A percentile compares a stretch with the other conserved stretches of the same genome.
These are phyloP conservation scores for Corinectria fuckeliana DNA, from an alignment of 2,329 filamentous ascomycete species.

Conservation along the genomic window DNA sequence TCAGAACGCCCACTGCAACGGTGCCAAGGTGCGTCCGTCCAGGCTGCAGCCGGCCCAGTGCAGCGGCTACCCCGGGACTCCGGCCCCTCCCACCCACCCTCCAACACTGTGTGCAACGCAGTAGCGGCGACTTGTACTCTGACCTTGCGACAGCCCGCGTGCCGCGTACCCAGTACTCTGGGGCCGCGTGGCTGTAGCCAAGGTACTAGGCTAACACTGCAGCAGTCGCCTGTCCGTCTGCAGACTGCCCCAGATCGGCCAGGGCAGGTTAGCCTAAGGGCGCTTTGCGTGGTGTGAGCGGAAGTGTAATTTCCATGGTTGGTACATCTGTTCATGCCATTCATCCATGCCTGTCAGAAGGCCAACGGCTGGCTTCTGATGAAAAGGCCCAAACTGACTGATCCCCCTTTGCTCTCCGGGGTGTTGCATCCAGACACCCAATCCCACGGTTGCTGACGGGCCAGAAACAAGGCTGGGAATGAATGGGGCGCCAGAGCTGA, in stretches of 20 bases:
- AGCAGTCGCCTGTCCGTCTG: no score
- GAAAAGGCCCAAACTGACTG: constrained; percentile 1
- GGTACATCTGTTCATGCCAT: constrained; percentile 7
- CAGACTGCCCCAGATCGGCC: constrained; percentile 13
- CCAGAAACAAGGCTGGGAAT: no score
- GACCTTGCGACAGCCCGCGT: background rate
- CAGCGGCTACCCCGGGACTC: constrained; percentile 35
- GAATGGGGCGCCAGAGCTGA: no score
- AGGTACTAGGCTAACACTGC: constrained; percentile 1
- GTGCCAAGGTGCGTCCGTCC: constrained; percentile 24
- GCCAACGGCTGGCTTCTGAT: background rate
- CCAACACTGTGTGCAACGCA: constrained; percentile 7
- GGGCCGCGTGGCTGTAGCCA: background rate
- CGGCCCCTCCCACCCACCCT: background rate
- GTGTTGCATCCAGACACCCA: no score
- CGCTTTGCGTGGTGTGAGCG: background rate
- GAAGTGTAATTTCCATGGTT: background rate
- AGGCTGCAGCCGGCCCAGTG: no score
- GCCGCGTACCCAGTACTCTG: constrained; percentile 4
- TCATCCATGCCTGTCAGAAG: background rate
- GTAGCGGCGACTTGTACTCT: background rate
- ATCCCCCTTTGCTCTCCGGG: constrained; percentile 1
- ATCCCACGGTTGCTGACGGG: no score
- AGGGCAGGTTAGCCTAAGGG: background rate
- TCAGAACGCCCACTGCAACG: constrained; percentile 15